Conservation (phyloP, 805 yeast species). For the Yarrowia yakushimensis region DNA sequence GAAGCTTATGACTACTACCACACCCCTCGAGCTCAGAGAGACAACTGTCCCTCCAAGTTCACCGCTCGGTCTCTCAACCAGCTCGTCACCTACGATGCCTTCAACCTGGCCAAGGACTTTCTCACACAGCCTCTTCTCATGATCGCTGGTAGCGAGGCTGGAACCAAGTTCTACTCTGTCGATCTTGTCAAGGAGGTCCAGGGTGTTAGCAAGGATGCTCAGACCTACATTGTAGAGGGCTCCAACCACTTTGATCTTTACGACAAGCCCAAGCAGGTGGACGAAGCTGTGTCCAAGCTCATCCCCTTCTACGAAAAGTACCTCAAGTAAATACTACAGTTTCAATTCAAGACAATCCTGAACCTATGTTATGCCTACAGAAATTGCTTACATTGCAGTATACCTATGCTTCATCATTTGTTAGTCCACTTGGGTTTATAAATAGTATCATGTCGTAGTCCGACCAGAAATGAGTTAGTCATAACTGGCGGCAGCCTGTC, state of each 20-base stretch:
- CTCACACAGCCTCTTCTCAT: slow-evolving; percentile 28
- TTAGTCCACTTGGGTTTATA: slow-evolving; percentile 19
- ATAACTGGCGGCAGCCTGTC: slow-evolving; percentile 23
- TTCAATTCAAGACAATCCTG: too few species aligned
- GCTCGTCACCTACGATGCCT: slow-evolving; percentile 25
- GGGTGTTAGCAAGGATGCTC: background rate
- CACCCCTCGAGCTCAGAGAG: slow-evolving; percentile 25
- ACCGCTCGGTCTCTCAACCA: background rate
- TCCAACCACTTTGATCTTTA: slow-evolving; percentile 27
- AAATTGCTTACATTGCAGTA: too few species aligned
- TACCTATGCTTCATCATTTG: slow-evolving; percentile 7
- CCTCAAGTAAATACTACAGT: background rate
- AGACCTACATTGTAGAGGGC: slow-evolving; percentile 12
- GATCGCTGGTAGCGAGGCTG: slow-evolving; percentile 22
- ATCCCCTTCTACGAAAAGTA: background rate
- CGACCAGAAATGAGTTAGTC: background rate
- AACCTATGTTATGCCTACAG: too few species aligned
- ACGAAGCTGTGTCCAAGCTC: background rate
- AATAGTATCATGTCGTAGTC: background rate
- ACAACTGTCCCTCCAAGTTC: background rate
- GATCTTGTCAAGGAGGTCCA: background rate
- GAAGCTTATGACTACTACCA: slow-evolving; percentile 28
- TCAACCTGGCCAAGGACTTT: slow-evolving; percentile 4
- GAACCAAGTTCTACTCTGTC: background rate
- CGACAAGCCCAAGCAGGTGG: slow-evolving; percentile 23